A percentile compares a stretch with the other conserved stretches of the same genome.
Evolutionary conservation across 768 basidiomycete genomes (phyloP).

Genomic region (Crucibulum laeve): DNA sequence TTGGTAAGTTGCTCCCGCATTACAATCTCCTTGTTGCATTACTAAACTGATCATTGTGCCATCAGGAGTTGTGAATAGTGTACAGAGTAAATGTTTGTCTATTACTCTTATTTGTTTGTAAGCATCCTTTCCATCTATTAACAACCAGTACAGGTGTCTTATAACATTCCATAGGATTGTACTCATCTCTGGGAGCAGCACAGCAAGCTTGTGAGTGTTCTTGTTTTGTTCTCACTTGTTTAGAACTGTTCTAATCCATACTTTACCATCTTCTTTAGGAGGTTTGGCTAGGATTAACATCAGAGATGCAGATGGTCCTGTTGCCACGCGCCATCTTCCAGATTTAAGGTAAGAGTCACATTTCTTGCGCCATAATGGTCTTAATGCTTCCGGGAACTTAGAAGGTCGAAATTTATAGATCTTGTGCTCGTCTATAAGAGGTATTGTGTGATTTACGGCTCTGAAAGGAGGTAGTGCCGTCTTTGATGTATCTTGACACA

Average conservation of each 20-base stretch:
- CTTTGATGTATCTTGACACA: neutral
- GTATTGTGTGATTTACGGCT: neutral
- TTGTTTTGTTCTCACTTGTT: constrained; percentile 24
- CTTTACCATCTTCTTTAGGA: too few relatives aligned
- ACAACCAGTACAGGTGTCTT: constrained; percentile 14
- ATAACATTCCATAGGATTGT: constrained; percentile 13
- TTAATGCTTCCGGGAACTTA: constrained; percentile 8
- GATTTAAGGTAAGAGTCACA: neutral
- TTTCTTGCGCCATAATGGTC: constrained; percentile 8
- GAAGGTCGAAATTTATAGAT: too few relatives aligned
- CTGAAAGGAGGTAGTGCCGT: neutral
- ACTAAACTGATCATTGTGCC: constrained; percentile 36
- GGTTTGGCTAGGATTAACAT: too few relatives aligned
- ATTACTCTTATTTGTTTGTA: constrained; percentile 25
- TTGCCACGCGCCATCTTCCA: constrained; percentile 3
- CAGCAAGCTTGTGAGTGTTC: constrained; percentile 22
- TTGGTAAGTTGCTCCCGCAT: constrained; percentile 31
- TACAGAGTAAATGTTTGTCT: constrained; percentile 14
- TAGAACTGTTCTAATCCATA: constrained; percentile 17
- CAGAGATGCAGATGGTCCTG: too few relatives aligned
- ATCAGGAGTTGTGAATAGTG: constrained; percentile 25
- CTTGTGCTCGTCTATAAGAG: too few relatives aligned
- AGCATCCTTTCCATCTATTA: constrained; percentile 25
- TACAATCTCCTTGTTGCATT: constrained; percentile 20
- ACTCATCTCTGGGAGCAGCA: constrained; percentile 13